Base-by-base conservation (phyloP, 2,329 filamentous ascomycete genomes). In the Amesomyces nigricolor region DNA sequence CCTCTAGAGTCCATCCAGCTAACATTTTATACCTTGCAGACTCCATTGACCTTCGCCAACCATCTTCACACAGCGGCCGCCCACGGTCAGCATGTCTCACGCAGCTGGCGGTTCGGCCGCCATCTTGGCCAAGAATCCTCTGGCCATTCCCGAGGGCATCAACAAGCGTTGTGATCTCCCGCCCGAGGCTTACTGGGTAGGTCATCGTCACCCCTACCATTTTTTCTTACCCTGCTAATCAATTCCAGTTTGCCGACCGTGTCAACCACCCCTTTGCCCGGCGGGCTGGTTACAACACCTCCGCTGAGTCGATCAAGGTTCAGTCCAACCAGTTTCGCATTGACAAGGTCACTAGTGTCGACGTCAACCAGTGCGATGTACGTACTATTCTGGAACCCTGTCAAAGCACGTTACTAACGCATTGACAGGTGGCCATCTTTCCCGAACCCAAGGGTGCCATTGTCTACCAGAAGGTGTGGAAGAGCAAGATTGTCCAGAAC, bases 311-410 rank as follows among this genome's bases (percentile, higher is more conserved):
- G 0, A 76, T 84, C 17, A 65, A 70, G 0, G 63, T 89, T 1
- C 70, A 76, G 0, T 72, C 95, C 38, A 97, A 97, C 67, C 84
- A 89, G 10, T 95, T 86, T 70, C 78, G 83, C 0, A 85, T 96
- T 53, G 71, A 68, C 0, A 71, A 74, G 9, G 82, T 85, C 39
- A 83, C 83, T 0, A 76, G 70, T 2, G 78, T 75, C 11, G 79
- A 81, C 0, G 81, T 96, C 19, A 85, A 85, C 59, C 91, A 96
- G 67, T 97, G 92, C 63, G 90, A 96, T 73, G 88, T 91, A 73
- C 78, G 87, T 79, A 39, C 32, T 30, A 10, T n/a, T 3, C 6
- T 9, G 10, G 5, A 7, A 3, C 3, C 1, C 16, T 29, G 4
- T n/a, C 19, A 6, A 16, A 37, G 7, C 8, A 32, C 11, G 7